Base-by-base conservation (phyloP, 2,329 filamentous ascomycete genomes). In the Madurella fahalii region DNA sequence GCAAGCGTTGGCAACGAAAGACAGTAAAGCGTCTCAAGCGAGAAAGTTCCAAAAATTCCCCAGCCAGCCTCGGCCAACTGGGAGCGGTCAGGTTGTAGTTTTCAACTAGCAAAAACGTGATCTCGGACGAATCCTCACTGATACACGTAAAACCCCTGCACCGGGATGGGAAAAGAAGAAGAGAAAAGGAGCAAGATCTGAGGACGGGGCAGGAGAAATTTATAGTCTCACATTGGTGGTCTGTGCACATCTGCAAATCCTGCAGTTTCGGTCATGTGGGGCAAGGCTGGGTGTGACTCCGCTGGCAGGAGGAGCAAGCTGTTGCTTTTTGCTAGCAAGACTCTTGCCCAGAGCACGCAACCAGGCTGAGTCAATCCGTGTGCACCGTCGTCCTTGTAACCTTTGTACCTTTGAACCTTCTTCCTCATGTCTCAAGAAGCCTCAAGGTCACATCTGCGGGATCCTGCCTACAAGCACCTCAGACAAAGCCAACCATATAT, bases 31-130 rank as follows among this genome's bases (percentile, higher is more conserved):
- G 67, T 68, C 59, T 60, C 65, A 64, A 72, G 66, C 56, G 62
- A 62, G 65, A 70, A 68, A 67, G 67, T 78, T 81, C 75, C 86
- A 90, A 90, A 90, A 86, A 90, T 90, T 90, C 87, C 86, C 79
- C 80, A 76, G 75, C 82, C 81, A 80, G 78, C 80, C 76, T 77
- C 79, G 81, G 80, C 85, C 83, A 81, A 80, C 66, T 74, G 79
- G 77, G 78, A 91, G 87, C 79, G 79, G 86, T 89, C 86, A 87
- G 82, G 79, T 77, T 64, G 78, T 88, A 89, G 86, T 88, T 89
- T 88, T 88, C 86, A 89, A 89, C 85, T 88, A 90, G 87, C 87
- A 90, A 89, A 88, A 89, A 89, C 80, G 81, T 82, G 81, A 82
- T 83, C 85, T 90, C 87, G 83, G 87, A 90, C 84, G 81, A 84